A percentile compares a stretch with the other conserved stretches of the same genome.
Evolutionary conservation across 345 rosid species (phyloP).

Genomic region (Gossypium sturtianum): DNA sequence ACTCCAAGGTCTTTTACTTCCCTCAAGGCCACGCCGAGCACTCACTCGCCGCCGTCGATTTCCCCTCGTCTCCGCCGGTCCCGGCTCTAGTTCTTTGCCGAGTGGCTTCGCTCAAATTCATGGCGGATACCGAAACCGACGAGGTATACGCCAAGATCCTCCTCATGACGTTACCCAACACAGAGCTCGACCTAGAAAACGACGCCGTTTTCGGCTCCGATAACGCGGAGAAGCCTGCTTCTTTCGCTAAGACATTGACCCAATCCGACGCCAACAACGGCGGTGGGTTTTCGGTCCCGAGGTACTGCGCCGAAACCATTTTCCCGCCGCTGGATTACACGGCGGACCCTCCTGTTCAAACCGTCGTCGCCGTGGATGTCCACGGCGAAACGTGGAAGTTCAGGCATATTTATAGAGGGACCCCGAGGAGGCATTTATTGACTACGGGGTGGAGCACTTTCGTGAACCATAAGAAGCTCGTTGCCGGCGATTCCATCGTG

Average conservation of each 20-base stretch:
- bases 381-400: slow-evolving; percentile 92
- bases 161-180: slow-evolving; percentile 41
- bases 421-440: slow-evolving; percentile 84
- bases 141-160: slow-evolving; percentile 72
- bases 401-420: slow-evolving; percentile 92
- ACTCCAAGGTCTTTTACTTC: slow-evolving; percentile 71
- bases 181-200: slow-evolving; percentile 27
- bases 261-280: slow-evolving; percentile 98
- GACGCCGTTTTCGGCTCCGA: slow-evolving; percentile 27
- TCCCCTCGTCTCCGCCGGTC: slow-evolving; percentile 40
- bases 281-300: slow-evolving; percentile 94
- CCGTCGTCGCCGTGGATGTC: slow-evolving; percentile 76
- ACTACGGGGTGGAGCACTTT: slow-evolving; percentile 98
- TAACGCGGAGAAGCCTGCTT: slow-evolving; percentile 62
- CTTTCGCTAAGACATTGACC: slow-evolving; percentile 86
- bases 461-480: slow-evolving; percentile 88
- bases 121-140: slow-evolving; percentile 80
- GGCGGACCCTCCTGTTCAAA: slow-evolving; percentile 90
- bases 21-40: slow-evolving; percentile 93
- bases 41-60: slow-evolving; percentile 50
- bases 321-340: slow-evolving; percentile 79
- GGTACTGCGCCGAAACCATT: slow-evolving; percentile 95
- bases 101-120: slow-evolving; percentile 55
- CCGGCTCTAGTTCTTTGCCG: slow-evolving; percentile 61
- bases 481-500: slow-evolving; percentile 89